Evolutionary conservation across 208 protist species (phyloP).

Genomic region (Angomonas deanei): DNA sequence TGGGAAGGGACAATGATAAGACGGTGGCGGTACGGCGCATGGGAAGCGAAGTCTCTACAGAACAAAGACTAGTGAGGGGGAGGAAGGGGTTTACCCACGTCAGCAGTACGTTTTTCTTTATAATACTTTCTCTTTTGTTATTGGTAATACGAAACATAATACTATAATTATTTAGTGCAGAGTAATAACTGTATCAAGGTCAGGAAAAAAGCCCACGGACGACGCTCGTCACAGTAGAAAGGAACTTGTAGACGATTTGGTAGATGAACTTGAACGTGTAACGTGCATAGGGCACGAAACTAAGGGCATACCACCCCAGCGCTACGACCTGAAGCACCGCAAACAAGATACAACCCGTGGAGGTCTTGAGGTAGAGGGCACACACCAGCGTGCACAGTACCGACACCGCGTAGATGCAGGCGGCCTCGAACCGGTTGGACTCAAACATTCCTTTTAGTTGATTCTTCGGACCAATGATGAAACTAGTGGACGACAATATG

Average conservation of each 20-base stretch:
- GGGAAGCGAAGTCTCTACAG: too few species aligned
- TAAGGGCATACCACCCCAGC: conserved; percentile 87
- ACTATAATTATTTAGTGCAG: too few species aligned
- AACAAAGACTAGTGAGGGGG: too few species aligned
- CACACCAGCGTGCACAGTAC: conserved; percentile 65
- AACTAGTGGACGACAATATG: conserved; percentile 75
- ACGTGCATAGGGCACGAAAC: conserved; percentile 84
- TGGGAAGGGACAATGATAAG: conserved; percentile 7
- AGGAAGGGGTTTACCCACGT: too few species aligned
- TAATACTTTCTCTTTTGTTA: too few species aligned
- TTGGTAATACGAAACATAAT: too few species aligned
- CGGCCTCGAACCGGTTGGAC: conserved; percentile 66
- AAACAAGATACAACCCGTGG: conserved; percentile 56
- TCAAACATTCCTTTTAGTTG: conserved; percentile 83
- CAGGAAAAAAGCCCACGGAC: neutral
- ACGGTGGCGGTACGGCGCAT: conserved; percentile 11
- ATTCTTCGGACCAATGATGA: conserved; percentile 72
- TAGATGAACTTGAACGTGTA: conserved; percentile 37
- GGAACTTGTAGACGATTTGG: conserved; percentile 14
- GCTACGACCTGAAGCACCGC: conserved; percentile 49
- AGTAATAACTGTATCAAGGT: too few species aligned
- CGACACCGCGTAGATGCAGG: conserved; percentile 61
- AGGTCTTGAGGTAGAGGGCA: conserved; percentile 53
- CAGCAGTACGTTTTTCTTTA: too few species aligned
- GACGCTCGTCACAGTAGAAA: neutral